phyloP scores from a whole-genome alignment of 225 moss, liverwort and hornwort genomes.

The Thuidium tamariscinum region DNA sequence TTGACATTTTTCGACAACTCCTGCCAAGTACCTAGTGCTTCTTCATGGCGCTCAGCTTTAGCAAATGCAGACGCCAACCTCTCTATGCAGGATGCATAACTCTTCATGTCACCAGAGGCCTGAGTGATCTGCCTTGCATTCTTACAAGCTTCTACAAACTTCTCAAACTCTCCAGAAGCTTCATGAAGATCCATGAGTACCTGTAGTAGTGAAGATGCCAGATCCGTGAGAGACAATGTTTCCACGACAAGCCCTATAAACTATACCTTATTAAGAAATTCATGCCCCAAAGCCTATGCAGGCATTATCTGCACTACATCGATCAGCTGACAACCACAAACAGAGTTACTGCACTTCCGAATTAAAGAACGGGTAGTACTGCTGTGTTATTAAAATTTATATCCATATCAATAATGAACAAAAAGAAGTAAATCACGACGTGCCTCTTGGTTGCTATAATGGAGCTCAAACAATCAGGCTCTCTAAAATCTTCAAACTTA shows the following conservation, averaged over 20 bases:
- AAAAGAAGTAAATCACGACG: neutral
- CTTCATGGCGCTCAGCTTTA: constrained; percentile 33
- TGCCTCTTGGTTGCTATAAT: neutral
- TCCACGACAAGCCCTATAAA: neutral
- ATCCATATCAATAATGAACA: neutral
- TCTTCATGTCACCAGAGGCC: constrained; percentile 39
- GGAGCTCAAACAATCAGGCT: neutral
- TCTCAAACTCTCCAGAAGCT: constrained; percentile 44
- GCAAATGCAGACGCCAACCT: constrained; percentile 48
- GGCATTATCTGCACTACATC: neutral
- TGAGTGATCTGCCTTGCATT: constrained; percentile 34
- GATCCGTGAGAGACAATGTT: neutral
- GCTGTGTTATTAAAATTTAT: neutral
- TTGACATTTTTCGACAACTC: constrained; percentile 32
- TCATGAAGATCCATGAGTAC: constrained; percentile 80
- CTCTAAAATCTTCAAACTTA: neutral
- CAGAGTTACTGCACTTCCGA: neutral
- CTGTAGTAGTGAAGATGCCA: constrained; percentile 26
- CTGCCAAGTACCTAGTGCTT: constrained; percentile 61
- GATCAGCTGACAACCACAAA: neutral
- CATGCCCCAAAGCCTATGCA: neutral
- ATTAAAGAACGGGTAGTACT: neutral
- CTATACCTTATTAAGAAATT: neutral
- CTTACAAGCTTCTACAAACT: constrained; percentile 63
- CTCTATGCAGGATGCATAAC: constrained; percentile 27